Evolutionary conservation across 2,329 filamentous ascomycete genomes (phyloP).

Genomic region (Alternaria sp.): DNA sequence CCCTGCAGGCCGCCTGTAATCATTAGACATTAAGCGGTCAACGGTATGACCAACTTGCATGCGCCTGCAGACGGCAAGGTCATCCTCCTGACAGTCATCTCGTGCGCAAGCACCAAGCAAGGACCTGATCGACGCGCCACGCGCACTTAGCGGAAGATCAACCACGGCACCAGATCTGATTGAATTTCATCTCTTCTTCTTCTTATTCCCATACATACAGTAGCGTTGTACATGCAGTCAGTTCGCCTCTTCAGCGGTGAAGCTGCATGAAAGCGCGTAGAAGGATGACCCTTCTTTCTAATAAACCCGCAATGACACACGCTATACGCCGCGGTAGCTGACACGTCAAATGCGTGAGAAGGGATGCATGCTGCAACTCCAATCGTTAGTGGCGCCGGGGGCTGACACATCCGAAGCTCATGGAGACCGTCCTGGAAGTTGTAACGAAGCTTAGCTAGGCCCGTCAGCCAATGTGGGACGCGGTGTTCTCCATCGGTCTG

Average conservation of each 20-base stretch:
- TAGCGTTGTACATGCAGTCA: not conserved
- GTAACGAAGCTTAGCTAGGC: constrained; percentile 42
- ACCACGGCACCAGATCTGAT: constrained; percentile 21
- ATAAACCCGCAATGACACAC: not conserved
- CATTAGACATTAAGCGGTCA: constrained; percentile 3
- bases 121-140: constrained; percentile 25
- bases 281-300: not conserved
- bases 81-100: constrained; percentile 1
- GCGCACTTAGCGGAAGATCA: constrained; percentile 23
- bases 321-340: constrained; percentile 20
- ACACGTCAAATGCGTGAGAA: constrained; percentile 32
- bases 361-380: constrained; percentile 33
- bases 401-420: constrained; percentile 45
- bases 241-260: not conserved
- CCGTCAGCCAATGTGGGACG: constrained; percentile 32
- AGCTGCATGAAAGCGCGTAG: not conserved
- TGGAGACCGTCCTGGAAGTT: constrained; percentile 34
- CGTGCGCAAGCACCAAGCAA: constrained; percentile 2
- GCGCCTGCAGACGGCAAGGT: not conserved
- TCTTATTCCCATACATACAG: not conserved
- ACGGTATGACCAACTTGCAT: constrained; percentile 3
- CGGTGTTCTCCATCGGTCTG: constrained; percentile 29
- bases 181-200: constrained; percentile 3
- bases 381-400: constrained; percentile 45
- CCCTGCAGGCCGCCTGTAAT: not conserved